These are phyloP conservation scores for Coemansia umbellata DNA, from an alignment of 192 early-diverging fungal genomes.

Conservation along the genomic window DNA sequence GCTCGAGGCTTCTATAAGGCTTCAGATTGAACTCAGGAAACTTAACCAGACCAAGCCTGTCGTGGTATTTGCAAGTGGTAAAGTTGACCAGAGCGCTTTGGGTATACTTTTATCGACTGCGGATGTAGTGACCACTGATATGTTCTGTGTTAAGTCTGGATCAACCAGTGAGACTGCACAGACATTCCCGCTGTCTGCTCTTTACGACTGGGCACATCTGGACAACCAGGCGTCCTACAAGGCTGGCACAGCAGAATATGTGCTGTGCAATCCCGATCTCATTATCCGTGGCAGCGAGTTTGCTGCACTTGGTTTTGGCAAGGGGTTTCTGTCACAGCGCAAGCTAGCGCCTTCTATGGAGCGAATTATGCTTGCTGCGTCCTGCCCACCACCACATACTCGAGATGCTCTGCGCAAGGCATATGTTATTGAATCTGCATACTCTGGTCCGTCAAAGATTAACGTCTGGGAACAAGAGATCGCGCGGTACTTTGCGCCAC, in stretches of 20 bases:
- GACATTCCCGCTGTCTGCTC: slow-evolving; percentile 9
- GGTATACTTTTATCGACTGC: slow-evolving; percentile 17
- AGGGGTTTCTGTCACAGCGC: slow-evolving; percentile 28
- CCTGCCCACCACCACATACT: slow-evolving; percentile 42
- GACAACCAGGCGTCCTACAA: not conserved
- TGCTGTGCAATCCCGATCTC: slow-evolving; percentile 17
- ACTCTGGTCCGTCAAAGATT: slow-evolving; percentile 37
- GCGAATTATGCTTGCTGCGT: slow-evolving; percentile 36
- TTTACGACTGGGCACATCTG: slow-evolving; percentile 34
- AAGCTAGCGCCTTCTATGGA: slow-evolving; percentile 9
- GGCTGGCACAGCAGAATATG: slow-evolving; percentile 32
- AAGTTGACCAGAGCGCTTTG: slow-evolving; percentile 22
- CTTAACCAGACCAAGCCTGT: slow-evolving; percentile 31
- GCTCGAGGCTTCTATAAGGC: slow-evolving; percentile 6
- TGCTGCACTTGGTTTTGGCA: slow-evolving; percentile 17
- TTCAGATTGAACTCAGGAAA: slow-evolving; percentile 29
- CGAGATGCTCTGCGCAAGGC: slow-evolving; percentile 38
- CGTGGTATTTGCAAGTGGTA: slow-evolving; percentile 30
- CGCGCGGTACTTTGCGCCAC: slow-evolving; percentile 21
- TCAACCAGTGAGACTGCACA: not conserved
- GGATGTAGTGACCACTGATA: slow-evolving; percentile 27
- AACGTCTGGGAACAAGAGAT: slow-evolving; percentile 34
- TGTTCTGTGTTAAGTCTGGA: slow-evolving; percentile 2
- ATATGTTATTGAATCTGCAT: slow-evolving; percentile 28
- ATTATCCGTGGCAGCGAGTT: slow-evolving; percentile 32